Base-by-base conservation (phyloP, 805 yeast species). In the Scheffersomyces lignosus region DNA sequence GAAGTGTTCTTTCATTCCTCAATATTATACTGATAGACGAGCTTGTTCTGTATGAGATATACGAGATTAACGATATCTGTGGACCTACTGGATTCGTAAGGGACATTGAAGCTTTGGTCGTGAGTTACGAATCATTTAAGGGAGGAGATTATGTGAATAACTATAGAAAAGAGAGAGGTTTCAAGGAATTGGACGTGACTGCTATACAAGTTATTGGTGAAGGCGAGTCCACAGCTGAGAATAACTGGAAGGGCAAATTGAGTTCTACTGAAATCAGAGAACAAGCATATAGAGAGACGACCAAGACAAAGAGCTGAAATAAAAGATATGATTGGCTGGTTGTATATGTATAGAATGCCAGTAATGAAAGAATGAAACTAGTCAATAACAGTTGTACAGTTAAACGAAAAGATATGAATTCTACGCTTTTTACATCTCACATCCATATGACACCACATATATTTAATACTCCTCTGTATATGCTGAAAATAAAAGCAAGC, bases 31-130 rank as follows among this genome's bases (percentile, higher is more conserved):
- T 79, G 8, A 20, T 20, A 7, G 24, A 20, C 24, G 24, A 20
- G 9, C 10, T 10, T 10, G 24, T 20, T 20, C 24, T 20, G 24
- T 20, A 20, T 20, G 78, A 80, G 18, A 64, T 83, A 2, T 75
- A 73, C 34, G 78, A 83, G 45, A 81, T 93, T 31, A 74, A 80
- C 41, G 98, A 93, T 56, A 75, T 90, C 0, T 89, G 95, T 62
- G 99, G 99, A 0, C 99, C 98, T 3, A 89, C 99, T 0, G 96
- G 88, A 0, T 71, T 75, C 9, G 71, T 84, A 2, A 70, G 72
- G 10, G 81, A 80, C 33, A 87, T 93, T 27, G 86, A 90, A 47
- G 83, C 89, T 0, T 70, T 93, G 27, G 80, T 91, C 0, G 79
- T 93, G 3, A 87, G 96, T 46, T 70, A 78, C 29, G 99, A 93